Evolutionary conservation across 2,329 filamentous ascomycete species (phyloP), one percentile per base, ranked within the genome.

Genomic region (Ceratocystis destructans): DNA sequence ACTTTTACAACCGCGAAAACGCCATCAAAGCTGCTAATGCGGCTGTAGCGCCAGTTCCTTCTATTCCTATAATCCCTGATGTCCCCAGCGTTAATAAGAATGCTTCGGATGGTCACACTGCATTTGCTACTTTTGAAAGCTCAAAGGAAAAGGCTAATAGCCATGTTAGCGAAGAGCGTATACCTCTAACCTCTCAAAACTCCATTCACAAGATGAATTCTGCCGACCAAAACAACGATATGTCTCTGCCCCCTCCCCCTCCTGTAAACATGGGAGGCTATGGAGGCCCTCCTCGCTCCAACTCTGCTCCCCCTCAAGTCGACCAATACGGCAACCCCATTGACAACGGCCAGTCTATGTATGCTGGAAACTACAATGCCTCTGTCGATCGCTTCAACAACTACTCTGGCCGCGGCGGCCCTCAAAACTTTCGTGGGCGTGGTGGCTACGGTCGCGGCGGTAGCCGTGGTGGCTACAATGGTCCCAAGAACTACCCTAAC

Each of bases 1-100:
- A 92, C 73, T 96, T 88, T 74, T 96, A 95, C 76, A 88, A 87
- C 72, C 82, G 87, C 68, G 84, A 87, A 75, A 81, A 78, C 46
- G 80, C 83, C 69, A 76, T 78, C 62, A 81, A 84, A 68, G 73
- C 79, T 45, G 71, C 76, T 48, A 74, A 76, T 2, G 74, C 76
- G 1, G 73, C 77, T 41, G 33, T 31, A 4, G 53, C 17, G 6
- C 76, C 80, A 6, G 84, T 83, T 22, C 76, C 85, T 64, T 82
- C 85, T 7, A 59, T 68, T 10, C 76, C 82, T 59, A 74, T 84
- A 25, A 81, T 59, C n/a, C 53, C 53, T 31, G 22, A 3, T 31
- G 22, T 25, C 25, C 20, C 53, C 15, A 50, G 46, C 22, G 48
- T 22, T 31, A 25, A 15, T 2, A 12, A 83, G 44, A 81, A 76